Conservation (phyloP, 345 rosid genomes). For the Rhodamnia argentea region DNA sequence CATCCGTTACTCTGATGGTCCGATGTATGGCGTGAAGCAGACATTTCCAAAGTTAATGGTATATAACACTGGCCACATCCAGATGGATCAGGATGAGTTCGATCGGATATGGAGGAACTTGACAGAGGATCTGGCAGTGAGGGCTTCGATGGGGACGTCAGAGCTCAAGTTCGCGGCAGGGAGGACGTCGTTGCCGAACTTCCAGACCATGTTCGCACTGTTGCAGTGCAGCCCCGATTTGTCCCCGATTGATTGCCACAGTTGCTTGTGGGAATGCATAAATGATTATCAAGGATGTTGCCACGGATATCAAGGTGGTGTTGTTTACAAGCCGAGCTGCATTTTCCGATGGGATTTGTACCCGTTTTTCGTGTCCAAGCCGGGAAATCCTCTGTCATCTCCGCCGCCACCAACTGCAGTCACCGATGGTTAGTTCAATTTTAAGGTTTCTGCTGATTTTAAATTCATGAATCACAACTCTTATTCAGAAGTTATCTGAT, state of each 20-base stretch:
- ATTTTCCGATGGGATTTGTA: neutral
- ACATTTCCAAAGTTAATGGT: neutral
- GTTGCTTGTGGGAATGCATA: neutral
- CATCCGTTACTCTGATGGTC: neutral
- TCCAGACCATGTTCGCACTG: neutral
- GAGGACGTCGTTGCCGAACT: neutral
- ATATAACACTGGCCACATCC: rapidly evolving
- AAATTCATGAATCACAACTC: too few relatives aligned
- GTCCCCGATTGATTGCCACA: neutral
- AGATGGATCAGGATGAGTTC: neutral
- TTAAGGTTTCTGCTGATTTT: too few relatives aligned
- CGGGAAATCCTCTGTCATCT: rapidly evolving
- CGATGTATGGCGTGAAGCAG: neutral
- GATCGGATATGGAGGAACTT: neutral
- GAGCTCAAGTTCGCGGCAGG: neutral
- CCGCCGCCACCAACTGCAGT: too few relatives aligned
- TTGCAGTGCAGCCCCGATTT: neutral
- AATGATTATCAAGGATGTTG: neutral
- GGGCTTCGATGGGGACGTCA: neutral
- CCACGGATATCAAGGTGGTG: neutral
- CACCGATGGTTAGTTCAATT: too few relatives aligned
- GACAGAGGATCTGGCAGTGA: rapidly evolving
- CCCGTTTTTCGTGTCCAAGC: neutral
- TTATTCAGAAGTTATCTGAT: too few relatives aligned
- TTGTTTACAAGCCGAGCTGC: neutral